Evolutionary conservation across 2,329 filamentous ascomycete genomes (phyloP).

Genomic region (Fusarium anguioides): DNA sequence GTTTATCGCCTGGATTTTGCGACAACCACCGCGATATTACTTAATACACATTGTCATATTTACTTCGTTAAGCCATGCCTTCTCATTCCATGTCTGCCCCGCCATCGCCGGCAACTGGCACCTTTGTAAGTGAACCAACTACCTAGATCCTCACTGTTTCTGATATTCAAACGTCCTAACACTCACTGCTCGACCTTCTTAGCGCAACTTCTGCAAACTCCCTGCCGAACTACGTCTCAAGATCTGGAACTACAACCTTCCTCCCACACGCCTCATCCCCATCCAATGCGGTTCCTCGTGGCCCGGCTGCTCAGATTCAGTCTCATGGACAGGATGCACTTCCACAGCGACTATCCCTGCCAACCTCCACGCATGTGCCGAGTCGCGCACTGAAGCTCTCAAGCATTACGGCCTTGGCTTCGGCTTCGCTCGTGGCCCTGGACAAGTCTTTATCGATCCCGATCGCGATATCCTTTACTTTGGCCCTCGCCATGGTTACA

Average conservation of each 20-base stretch:
- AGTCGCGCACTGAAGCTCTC: slow-evolving; percentile 58
- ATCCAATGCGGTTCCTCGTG: slow-evolving; percentile 54
- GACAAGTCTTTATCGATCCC: slow-evolving; percentile 57
- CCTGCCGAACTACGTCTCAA: slow-evolving; percentile 60
- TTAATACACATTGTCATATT: neutral
- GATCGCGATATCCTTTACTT: slow-evolving; percentile 60
- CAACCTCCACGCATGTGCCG: slow-evolving; percentile 59
- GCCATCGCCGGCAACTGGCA: neutral
- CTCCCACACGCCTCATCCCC: slow-evolving; percentile 56
- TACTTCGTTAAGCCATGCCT: slow-evolving; percentile 14
- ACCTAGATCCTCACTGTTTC: neutral
- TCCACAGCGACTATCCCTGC: slow-evolving; percentile 56
- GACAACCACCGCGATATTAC: neutral
- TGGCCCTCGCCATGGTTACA: slow-evolving; percentile 57
- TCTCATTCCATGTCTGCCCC: slow-evolving; percentile 3
- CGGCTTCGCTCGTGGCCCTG: slow-evolving; percentile 55
- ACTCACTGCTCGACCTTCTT: neutral
- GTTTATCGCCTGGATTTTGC: neutral
- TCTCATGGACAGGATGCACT: slow-evolving; percentile 51
- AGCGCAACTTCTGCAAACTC: slow-evolving; percentile 57
- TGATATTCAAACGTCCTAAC: slow-evolving; percentile 10
- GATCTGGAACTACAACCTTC: slow-evolving; percentile 60
- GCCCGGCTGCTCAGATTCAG: slow-evolving; percentile 36
- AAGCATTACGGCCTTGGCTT: slow-evolving; percentile 56
- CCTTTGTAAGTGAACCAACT: slow-evolving; percentile 34